Evolutionary conservation across 208 protist genomes (phyloP).

Genomic region (Wallacemonas sp.): DNA sequence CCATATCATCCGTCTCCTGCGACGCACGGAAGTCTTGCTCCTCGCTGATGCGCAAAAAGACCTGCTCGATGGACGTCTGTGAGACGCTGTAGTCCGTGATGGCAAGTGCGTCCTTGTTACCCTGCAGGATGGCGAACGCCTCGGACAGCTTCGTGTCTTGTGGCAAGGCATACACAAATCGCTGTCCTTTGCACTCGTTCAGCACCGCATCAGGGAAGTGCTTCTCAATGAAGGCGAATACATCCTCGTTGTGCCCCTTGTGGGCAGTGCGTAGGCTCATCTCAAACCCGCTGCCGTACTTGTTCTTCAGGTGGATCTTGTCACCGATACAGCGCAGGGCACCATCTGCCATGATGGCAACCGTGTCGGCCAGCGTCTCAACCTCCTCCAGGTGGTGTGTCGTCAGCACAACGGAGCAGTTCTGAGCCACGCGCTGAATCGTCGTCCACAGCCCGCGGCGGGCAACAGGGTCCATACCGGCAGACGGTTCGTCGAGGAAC

Average conservation of each 20-base stretch:
- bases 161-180: slow-evolving; percentile 36
- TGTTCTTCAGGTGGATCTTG: slow-evolving; percentile 67
- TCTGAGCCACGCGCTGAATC: slow-evolving; percentile 33
- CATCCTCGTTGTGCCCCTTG: not conserved
- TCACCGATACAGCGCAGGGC: slow-evolving; percentile 77
- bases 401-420: slow-evolving; percentile 85
- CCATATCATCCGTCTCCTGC: not conserved
- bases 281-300: slow-evolving; percentile 49
- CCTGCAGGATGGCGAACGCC: slow-evolving; percentile 33
- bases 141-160: slow-evolving; percentile 27
- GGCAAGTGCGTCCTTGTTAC: slow-evolving; percentile 22
- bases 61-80: slow-evolving; percentile 53
- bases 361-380: slow-evolving; percentile 72
- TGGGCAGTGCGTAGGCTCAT: slow-evolving; percentile 20
- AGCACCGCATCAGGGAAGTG: slow-evolving; percentile 24
- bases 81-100: slow-evolving; percentile 57
- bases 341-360: slow-evolving; percentile 86
- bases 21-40: slow-evolving; percentile 28
- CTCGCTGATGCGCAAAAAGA: slow-evolving; percentile 47
- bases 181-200: slow-evolving; percentile 32
- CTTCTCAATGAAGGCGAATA: slow-evolving; percentile 22
- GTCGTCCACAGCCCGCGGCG: slow-evolving; percentile 53
- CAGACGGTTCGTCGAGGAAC: slow-evolving; percentile 69
- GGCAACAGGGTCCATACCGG: slow-evolving; percentile 60
- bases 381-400: slow-evolving; percentile 95